Percentiles rank a stretch among this genome's conserved stretches.
phyloP scores from a whole-genome alignment of 169 alveolate species.

The Plasmodium gonderi region DNA sequence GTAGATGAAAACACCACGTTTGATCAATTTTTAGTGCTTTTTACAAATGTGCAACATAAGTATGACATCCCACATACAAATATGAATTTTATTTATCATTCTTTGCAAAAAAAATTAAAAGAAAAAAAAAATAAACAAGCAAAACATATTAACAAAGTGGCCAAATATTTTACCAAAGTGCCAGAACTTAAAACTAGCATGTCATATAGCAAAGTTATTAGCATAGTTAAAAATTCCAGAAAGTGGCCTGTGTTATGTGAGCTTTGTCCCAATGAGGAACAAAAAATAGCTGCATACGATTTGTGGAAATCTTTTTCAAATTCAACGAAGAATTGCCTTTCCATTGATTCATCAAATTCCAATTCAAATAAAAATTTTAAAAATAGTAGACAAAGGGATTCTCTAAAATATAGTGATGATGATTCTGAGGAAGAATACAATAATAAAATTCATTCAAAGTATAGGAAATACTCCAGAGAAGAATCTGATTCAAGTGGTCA shows the following conservation, averaged over 20 bases:
- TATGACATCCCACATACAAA: conserved; percentile 46
- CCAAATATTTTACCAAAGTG: conserved; percentile 36
- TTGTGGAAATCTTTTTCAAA: conserved; percentile 45
- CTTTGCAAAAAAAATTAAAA: conserved; percentile 62
- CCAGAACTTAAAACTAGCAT: conserved; percentile 65
- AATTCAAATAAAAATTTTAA: conserved; percentile 28
- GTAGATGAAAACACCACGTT: conserved; percentile 70
- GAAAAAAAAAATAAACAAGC: conserved; percentile 44
- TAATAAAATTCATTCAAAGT: neutral
- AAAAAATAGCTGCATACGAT: conserved; percentile 61
- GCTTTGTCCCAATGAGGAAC: conserved; percentile 70
- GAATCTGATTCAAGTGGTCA: conserved; percentile 69
- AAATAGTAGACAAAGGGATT: conserved; percentile 21
- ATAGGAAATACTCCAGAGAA: conserved; percentile 46
- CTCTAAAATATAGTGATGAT: conserved; percentile 22
- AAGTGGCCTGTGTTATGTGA: conserved; percentile 48
- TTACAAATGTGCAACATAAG: conserved; percentile 40
- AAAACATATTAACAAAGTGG: conserved; percentile 66
- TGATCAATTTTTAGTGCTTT: conserved; percentile 31
- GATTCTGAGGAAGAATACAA: conserved; percentile 27
- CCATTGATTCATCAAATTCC: conserved; percentile 51
- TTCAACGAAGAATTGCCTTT: conserved; percentile 12
- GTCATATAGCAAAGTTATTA: conserved; percentile 53
- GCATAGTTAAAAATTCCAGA: conserved; percentile 58
- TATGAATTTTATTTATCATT: conserved; percentile 62